Conservation (phyloP, 192 early-diverging fungal species). For the Haplosporangium gracile region DNA sequence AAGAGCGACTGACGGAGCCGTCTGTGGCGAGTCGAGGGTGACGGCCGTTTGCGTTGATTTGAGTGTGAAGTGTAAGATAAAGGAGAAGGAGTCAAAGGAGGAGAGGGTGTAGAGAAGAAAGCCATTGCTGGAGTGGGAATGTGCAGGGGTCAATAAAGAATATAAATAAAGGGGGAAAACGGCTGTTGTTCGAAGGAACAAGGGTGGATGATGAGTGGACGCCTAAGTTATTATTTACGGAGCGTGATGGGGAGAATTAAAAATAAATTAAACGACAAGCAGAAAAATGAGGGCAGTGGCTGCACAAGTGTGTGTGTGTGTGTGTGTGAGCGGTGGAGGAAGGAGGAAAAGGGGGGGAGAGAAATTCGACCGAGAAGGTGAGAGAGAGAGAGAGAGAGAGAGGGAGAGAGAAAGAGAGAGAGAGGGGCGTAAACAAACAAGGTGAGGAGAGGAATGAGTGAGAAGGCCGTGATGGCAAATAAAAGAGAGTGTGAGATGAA, state of each 20-base stretch:
- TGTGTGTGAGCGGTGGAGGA: neutral
- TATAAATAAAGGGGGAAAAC: neutral
- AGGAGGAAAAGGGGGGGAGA: slow-evolving; percentile 2
- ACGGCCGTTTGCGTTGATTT: neutral
- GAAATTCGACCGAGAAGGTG: slow-evolving; percentile 9
- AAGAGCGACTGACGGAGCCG: neutral
- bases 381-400: neutral
- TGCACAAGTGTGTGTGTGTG: no score
- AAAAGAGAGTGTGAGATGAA: neutral
- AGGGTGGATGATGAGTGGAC: neutral
- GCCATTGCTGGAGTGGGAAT: neutral
- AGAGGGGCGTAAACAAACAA: neutral
- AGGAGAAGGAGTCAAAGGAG: neutral
- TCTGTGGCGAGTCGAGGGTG: neutral
- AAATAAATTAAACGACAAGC: neutral
- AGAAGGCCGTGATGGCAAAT: neutral
- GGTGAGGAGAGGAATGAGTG: neutral
- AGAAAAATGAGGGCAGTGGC: no score
- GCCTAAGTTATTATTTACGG: neutral
- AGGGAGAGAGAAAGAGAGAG: neutral
- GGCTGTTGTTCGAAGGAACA: neutral
- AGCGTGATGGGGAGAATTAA: neutral
- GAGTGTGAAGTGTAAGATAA: neutral
- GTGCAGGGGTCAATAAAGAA: neutral
- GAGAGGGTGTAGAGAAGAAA: neutral